Evolutionary conservation across 2,329 filamentous ascomycete genomes (phyloP), one percentile per base, ranked within the genome.

Genomic region (Xylariales sp.): DNA sequence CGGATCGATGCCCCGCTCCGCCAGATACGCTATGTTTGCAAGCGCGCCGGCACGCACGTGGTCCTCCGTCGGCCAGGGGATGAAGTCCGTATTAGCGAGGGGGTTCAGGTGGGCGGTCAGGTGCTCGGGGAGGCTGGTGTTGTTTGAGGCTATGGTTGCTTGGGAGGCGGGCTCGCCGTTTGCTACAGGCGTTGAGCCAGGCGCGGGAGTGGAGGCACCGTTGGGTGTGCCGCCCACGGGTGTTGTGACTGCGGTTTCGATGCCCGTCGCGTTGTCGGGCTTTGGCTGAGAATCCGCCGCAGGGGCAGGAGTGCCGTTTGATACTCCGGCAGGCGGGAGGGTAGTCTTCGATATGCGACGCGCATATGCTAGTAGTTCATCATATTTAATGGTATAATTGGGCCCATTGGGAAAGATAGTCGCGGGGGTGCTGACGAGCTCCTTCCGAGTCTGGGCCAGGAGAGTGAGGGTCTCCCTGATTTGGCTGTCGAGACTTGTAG

Each of bases 271-370:
- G 45, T 45, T 52, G 22, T 52, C 46, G 33, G 42, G 43, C 37
- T 47, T 54, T 37, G 55, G 60, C 10, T 53, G 63, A 8, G 50
- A 59, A 27, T 55, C 65, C 46, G 56, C 63, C 42, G 57, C 49
- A 28, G 53, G 44, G 20, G 45, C 31, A 60, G 55, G 59, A 44
- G 15, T 59, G 53, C 15, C 43, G 47, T 72, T 70, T 10, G 69
- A 61, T 36, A 69, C 67, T 34, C 68, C 66, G 0, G 78, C 78
- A 0, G 82, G 82, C 0, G 88, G 86, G 10, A 88, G 73, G 1
- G 88, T 91, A 49, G 83, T 88, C 58, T 82, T 85, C 60, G 82
- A 85, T 56, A 94, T 93, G 49, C 83, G 81, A 31, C 84, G 83
- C 16, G 87, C 88, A 59, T 88, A 93, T 47, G 71, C 74, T 16